Conservation (phyloP, 352 stramenopile species). For the Phytophthora pini region DNA sequence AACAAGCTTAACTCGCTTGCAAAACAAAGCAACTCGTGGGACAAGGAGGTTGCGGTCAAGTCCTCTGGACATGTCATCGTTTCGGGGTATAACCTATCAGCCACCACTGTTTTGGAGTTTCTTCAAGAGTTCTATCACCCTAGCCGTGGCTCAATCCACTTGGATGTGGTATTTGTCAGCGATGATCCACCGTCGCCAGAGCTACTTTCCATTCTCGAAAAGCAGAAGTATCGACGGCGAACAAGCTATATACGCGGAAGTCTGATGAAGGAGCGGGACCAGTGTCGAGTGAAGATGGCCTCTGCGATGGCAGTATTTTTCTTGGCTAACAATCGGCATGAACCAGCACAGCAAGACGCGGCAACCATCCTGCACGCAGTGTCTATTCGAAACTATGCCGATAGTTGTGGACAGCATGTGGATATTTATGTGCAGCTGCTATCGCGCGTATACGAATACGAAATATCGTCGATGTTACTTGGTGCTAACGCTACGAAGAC, state of each 20-base stretch:
- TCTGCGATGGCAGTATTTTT: constrained; percentile 70
- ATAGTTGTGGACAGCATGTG: constrained; percentile 51
- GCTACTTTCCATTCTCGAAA: constrained; percentile 47
- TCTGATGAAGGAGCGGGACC: constrained; percentile 53
- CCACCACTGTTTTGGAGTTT: constrained; percentile 59
- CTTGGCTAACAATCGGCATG: constrained; percentile 50
- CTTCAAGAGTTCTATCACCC: constrained; percentile 78
- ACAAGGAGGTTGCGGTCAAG: constrained; percentile 60
- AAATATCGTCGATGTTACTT: constrained; percentile 56
- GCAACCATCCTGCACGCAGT: constrained; percentile 65
- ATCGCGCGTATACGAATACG: constrained; percentile 51
- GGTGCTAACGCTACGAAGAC: constrained; percentile 55
- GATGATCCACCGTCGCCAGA: constrained; percentile 45
- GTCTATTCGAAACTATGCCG: constrained; percentile 62
- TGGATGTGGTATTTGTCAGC: constrained; percentile 75
- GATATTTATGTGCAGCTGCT: constrained; percentile 68
- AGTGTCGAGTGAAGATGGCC: constrained; percentile 51
- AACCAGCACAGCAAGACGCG: constrained; percentile 52
- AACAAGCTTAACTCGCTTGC: constrained; percentile 67
- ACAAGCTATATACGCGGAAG: constrained; percentile 63
- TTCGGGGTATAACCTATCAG: constrained; percentile 50
- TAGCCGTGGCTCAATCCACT: constrained; percentile 59
- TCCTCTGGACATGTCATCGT: constrained; percentile 71
- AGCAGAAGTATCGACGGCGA: constrained; percentile 53
- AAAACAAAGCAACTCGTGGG: constrained; percentile 63